These are phyloP conservation scores for Bipolaris gigantea DNA, from an alignment of 2,329 filamentous ascomycete genomes.

Conservation along the genomic window DNA sequence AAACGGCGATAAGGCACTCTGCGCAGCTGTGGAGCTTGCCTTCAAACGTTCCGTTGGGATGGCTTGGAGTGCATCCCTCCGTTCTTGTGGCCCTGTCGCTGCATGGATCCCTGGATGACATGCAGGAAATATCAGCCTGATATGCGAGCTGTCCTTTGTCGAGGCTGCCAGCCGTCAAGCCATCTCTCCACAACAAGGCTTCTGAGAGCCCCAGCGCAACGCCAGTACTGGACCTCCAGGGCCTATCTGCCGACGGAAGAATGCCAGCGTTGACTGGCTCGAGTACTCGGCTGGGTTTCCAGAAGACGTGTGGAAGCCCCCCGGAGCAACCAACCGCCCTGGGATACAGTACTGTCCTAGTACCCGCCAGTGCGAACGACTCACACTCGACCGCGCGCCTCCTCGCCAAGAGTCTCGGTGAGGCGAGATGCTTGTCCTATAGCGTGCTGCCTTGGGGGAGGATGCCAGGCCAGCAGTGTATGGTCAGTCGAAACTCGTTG, in stretches of 20 bases:
- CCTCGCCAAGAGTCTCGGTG: conserved; percentile 21
- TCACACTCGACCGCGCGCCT: conserved; percentile 18
- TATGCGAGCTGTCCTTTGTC: conserved; percentile 32
- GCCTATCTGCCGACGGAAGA: conserved; percentile 14
- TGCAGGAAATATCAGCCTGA: conserved; percentile 39
- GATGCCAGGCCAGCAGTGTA: conserved; percentile 10
- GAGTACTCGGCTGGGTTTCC: conserved; percentile 21
- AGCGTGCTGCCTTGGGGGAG: conserved; percentile 23
- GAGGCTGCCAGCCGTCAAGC: conserved; percentile 23
- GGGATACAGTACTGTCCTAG: conserved; percentile 21
- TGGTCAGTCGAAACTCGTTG: conserved; percentile 14
- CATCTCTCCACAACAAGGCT: conserved; percentile 18
- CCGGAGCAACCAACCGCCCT: conserved; percentile 26
- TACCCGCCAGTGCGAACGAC: conserved; percentile 17
- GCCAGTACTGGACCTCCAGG: conserved; percentile 18
- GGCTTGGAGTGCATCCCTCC: conserved; percentile 29
- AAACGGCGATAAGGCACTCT: conserved; percentile 45
- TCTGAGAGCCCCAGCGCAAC: conserved; percentile 15
- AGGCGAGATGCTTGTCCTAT: conserved; percentile 32
- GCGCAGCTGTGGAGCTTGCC: conserved; percentile 26
- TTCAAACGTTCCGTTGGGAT: conserved; percentile 20
- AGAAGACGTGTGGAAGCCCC: conserved; percentile 16
- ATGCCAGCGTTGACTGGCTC: conserved; percentile 23
- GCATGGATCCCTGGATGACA: conserved; percentile 27
- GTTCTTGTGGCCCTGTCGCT: conserved; percentile 27